Evolutionary conservation across 2,329 filamentous ascomycete species (phyloP).

Genomic region (Alternaria novae-zelandiae): DNA sequence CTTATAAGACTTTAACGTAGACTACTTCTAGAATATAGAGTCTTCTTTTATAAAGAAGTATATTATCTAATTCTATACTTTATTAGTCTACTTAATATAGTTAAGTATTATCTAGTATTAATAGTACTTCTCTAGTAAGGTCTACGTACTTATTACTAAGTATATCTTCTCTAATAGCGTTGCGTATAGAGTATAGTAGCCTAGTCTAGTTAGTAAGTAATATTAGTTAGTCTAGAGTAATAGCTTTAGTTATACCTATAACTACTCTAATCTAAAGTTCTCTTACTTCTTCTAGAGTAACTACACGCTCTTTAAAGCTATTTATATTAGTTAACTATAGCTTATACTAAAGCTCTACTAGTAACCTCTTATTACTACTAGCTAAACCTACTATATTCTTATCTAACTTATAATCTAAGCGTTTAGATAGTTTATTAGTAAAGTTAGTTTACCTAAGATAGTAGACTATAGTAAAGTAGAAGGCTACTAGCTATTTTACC

Average conservation of each 20-base stretch:
- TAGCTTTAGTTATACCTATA: neutral
- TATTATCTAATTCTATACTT: neutral
- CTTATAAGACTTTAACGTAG: neutral
- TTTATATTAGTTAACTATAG: too few species aligned
- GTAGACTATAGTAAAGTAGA: too few species aligned
- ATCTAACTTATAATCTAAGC: too few species aligned
- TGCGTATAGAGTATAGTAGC: neutral
- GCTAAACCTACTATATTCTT: neutral
- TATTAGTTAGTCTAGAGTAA: neutral
- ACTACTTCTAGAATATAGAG: neutral
- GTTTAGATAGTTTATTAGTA: too few species aligned
- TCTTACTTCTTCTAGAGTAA: too few species aligned
- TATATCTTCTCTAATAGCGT: too few species aligned
- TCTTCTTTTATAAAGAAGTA: neutral
- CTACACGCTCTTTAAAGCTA: too few species aligned
- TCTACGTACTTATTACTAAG: neutral
- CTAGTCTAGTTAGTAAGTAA: too few species aligned
- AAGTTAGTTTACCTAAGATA: too few species aligned
- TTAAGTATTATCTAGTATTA: neutral
- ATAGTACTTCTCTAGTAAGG: neutral
- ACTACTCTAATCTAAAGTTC: too few species aligned
- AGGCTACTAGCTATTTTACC: neutral
- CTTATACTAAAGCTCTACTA: too few species aligned
- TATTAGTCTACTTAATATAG: neutral
- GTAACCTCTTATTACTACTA: neutral